Base-by-base conservation (phyloP, 1,139 yeast species). In the Pichia sp. region DNA sequence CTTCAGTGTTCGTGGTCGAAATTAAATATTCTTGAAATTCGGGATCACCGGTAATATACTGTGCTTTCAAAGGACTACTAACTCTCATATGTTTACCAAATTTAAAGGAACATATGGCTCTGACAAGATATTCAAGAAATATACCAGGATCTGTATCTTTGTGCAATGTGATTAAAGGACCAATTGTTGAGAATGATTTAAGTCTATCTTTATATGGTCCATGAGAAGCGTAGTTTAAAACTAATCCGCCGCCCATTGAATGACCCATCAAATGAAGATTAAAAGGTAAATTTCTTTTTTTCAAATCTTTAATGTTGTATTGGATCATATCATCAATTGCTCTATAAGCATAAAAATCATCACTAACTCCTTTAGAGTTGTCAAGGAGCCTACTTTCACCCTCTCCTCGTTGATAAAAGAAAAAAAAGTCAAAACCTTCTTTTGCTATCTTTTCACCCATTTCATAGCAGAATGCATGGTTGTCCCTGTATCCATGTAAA, bases 171-270 rank as follows among this genome's bases (percentile, higher is more conserved):
- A 88, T 67, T 55, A 82, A 68, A 1, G 97, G 96, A 1, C 83
- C 89, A 28, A 74, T 66, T 2, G 75, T 78, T 35, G 79, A 64
- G 45, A 76, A 74, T 0, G 81, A 82, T 37, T 68, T 66, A 38
- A 89, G 53, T 22, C 69, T 55, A 29, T 76, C 73, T 35, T 69
- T 68, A 59, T 74, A 56, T 48, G 68, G 73, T 4, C 96, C 96
- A 35, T 66, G 64, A 40, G 81, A 72, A 14, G 79, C 85, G 60
- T 89, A 89, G 61, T 80, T 85, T 48, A 88, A 67, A 0, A 69
- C 67, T 40, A 87, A 79, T 0, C 85, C 95, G 18, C 96, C 96
- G 37, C 98, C 98, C 96, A 91, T 88, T n/a, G 95, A 85, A 57
- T 85, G 95, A 3, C 96, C 96, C 63, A 76, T 69, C 50, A 91